phyloP scores from a whole-genome alignment of 2,329 filamentous ascomycete species.

The Dothistroma pini region DNA sequence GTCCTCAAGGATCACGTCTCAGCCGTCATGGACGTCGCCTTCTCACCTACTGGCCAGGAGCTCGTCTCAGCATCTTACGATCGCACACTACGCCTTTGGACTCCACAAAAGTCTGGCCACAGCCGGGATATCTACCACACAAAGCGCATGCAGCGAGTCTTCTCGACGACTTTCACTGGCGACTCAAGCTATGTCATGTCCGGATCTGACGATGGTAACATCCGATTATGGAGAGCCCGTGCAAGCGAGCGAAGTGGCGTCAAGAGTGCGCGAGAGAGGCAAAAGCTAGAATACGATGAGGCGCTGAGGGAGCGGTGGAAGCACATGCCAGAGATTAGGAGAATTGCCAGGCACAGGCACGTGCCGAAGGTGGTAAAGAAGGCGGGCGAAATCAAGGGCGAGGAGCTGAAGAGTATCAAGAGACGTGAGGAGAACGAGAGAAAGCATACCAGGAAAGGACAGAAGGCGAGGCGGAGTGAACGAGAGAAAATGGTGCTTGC shows the following conservation, averaged over 20 bases:
- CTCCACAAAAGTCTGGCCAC: slow-evolving; percentile 65
- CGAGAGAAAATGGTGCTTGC: slow-evolving; percentile 90
- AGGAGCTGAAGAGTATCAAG: slow-evolving; percentile 85
- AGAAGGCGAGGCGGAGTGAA: slow-evolving; percentile 68
- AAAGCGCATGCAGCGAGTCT: slow-evolving; percentile 95
- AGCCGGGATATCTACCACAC: slow-evolving; percentile 95
- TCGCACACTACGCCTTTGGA: slow-evolving; percentile 82
- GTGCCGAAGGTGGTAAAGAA: slow-evolving; percentile 93
- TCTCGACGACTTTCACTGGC: slow-evolving; percentile 77
- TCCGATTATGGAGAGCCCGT: slow-evolving; percentile 82
- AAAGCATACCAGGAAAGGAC: slow-evolving; percentile 82
- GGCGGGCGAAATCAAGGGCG: slow-evolving; percentile 87
- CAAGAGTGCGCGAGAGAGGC: slow-evolving; percentile 78
- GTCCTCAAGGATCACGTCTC: slow-evolving; percentile 85
- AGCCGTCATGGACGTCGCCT: slow-evolving; percentile 96
- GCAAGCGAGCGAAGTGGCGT: slow-evolving; percentile 80
- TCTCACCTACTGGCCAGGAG: slow-evolving; percentile 89
- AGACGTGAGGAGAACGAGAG: slow-evolving; percentile 90
- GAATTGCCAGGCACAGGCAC: slow-evolving; percentile 88
- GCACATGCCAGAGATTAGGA: slow-evolving; percentile 93
- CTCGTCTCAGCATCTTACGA: slow-evolving; percentile 88
- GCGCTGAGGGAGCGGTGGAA: slow-evolving; percentile 77
- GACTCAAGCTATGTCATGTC: slow-evolving; percentile 87
- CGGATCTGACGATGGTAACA: slow-evolving; percentile 90
- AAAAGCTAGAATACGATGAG: slow-evolving; percentile 88